phyloP scores from a whole-genome alignment of 1,284 basidiomycete species.

The Heterobasidion irregulare region DNA sequence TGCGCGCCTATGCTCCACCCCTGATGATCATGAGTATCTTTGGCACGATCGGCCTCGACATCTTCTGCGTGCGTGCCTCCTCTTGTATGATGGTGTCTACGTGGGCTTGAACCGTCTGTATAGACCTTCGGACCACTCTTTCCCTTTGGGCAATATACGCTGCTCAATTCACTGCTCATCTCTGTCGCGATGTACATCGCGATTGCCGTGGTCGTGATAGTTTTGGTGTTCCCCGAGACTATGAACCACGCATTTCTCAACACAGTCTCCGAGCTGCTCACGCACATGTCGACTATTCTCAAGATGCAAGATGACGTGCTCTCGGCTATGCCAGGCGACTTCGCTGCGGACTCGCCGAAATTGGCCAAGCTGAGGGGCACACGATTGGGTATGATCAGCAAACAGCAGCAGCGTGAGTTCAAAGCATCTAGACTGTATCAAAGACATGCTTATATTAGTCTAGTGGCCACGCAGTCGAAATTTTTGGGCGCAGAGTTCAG shows the following conservation, averaged over 20 bases:
- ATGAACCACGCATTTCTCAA: slow-evolving; percentile 43
- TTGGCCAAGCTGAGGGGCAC: slow-evolving; percentile 21
- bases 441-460: not conserved
- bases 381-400: slow-evolving; percentile 15
- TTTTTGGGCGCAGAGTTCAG: slow-evolving; percentile 47
- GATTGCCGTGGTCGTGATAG: slow-evolving; percentile 44
- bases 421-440: not conserved
- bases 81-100: not conserved
- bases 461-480: slow-evolving; percentile 32
- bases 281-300: slow-evolving; percentile 25
- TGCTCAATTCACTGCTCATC: slow-evolving; percentile 50
- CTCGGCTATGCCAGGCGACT: slow-evolving; percentile 22
- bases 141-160: slow-evolving; percentile 54
- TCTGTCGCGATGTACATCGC: slow-evolving; percentile 55
- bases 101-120: not conserved
- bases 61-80: slow-evolving; percentile 42
- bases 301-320: slow-evolving; percentile 34
- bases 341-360: slow-evolving; percentile 23
- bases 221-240: slow-evolving; percentile 69
- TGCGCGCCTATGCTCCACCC: slow-evolving; percentile 57
- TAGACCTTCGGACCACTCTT: slow-evolving; percentile 51
- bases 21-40: slow-evolving; percentile 51
- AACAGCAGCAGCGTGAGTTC: slow-evolving; percentile 9
- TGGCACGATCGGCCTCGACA: slow-evolving; percentile 50
- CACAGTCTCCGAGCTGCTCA: slow-evolving; percentile 25